A percentile compares a stretch with the other conserved stretches of the same genome.
phyloP scores from a whole-genome alignment of 2,329 filamentous ascomycete genomes.

The Sclerotinia nivalis region DNA sequence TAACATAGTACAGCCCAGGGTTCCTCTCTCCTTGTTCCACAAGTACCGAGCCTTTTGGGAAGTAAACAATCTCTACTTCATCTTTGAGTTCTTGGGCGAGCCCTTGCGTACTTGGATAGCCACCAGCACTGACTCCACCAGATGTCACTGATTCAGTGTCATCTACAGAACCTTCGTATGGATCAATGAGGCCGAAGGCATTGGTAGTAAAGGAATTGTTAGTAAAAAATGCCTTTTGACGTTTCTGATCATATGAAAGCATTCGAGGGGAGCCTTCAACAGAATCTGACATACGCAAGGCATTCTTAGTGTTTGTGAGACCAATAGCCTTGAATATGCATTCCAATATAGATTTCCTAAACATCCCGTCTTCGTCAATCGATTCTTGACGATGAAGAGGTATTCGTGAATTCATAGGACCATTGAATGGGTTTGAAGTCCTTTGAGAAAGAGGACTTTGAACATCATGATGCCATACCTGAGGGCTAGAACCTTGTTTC shows the following conservation, averaged over 20 bases:
- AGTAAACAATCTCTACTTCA: constrained; percentile 96
- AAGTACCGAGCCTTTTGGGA: constrained; percentile 88
- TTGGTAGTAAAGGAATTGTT: constrained; percentile 73
- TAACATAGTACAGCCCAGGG: constrained; percentile 93
- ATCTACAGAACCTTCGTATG: constrained; percentile 74
- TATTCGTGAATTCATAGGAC: constrained; percentile 49
- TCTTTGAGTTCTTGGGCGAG: constrained; percentile 80
- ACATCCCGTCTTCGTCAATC: constrained; percentile 83
- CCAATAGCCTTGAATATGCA: constrained; percentile 96
- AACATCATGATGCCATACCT: constrained; percentile 39
- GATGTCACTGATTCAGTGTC: constrained; percentile 86
- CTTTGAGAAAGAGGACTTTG: constrained; percentile 47
- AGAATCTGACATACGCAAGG: constrained; percentile 68
- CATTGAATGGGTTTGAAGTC: constrained; percentile 58
- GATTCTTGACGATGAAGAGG: constrained; percentile 73
- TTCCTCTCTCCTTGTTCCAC: constrained; percentile 98
- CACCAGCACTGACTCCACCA: constrained; percentile 59
- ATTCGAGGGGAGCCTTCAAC: constrained; percentile 83
- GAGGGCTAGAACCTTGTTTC: constrained; percentile 30
- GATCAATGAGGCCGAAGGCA: constrained; percentile 88
- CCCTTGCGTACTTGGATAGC: constrained; percentile 61
- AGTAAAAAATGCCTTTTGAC: constrained; percentile 76
- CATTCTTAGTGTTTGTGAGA: constrained; percentile 66
- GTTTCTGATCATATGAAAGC: constrained; percentile 77
- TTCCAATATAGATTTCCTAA: constrained; percentile 85